Evolutionary conservation across 2,329 filamentous ascomycete species (phyloP).

Genomic region (Cyphellophora attinorum): DNA sequence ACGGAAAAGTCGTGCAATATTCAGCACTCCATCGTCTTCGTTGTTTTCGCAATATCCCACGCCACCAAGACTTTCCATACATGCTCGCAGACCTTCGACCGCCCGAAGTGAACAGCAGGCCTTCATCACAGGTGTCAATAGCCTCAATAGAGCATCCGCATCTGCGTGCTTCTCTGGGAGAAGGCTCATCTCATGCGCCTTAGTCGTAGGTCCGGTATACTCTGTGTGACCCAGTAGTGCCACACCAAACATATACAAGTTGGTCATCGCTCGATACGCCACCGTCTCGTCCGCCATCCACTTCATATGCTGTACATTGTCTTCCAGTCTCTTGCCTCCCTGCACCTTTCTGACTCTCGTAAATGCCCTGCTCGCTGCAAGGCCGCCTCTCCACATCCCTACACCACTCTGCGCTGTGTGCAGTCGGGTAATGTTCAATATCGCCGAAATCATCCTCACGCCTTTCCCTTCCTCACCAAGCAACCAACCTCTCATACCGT

Average conservation of each 20-base stretch:
- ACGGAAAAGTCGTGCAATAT: constrained; percentile 55
- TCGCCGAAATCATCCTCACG: constrained; percentile 56
- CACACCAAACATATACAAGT: constrained; percentile 19
- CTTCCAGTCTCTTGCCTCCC: constrained; percentile 20
- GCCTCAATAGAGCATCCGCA: constrained; percentile 21
- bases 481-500: constrained; percentile 54
- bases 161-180: constrained; percentile 15
- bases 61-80: constrained; percentile 25
- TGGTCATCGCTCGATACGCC: constrained; percentile 15
- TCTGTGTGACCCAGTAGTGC: constrained; percentile 21
- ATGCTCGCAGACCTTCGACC: constrained; percentile 13
- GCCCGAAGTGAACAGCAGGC: constrained; percentile 16
- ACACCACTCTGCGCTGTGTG: constrained; percentile 31
- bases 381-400: constrained; percentile 27
- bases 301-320: constrained; percentile 29
- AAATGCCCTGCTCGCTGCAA: constrained; percentile 32
- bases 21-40: constrained; percentile 46
- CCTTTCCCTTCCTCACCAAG: constrained; percentile 59
- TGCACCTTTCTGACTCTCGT: constrained; percentile 24
- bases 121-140: constrained; percentile 26
- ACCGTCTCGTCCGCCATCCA: constrained; percentile 21
- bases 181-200: constrained; percentile 21
- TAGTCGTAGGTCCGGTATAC: neutral
- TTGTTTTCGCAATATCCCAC: constrained; percentile 24
- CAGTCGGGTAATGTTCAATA: constrained; percentile 55